phyloP scores from a whole-genome alignment of 2,329 filamentous ascomycete genomes.

The Huntiella omanensis region DNA sequence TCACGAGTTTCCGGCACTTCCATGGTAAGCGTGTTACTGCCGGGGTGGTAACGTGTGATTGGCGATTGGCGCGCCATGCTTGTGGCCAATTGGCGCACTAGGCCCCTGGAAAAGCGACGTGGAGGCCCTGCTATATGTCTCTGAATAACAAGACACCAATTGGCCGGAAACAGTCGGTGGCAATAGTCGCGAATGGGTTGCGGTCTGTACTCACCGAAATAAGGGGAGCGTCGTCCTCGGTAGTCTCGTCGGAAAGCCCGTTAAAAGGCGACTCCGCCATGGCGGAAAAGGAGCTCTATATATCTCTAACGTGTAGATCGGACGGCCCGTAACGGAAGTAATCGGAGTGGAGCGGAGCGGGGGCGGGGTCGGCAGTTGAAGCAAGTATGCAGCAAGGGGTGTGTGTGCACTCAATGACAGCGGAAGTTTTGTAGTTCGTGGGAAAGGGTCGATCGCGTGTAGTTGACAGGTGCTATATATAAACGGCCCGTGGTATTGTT shows the following conservation, averaged over 20 bases:
- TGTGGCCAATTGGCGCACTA: neutral
- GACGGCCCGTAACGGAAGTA: neutral
- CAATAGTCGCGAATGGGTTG: too few species aligned
- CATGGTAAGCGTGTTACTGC: too few species aligned
- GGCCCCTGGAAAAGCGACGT: neutral
- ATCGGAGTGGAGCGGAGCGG: neutral
- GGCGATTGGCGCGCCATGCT: too few species aligned
- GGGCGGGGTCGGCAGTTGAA: neutral
- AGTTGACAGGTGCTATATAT: neutral
- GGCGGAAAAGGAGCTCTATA: slow-evolving; percentile 1
- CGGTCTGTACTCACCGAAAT: slow-evolving; percentile 11
- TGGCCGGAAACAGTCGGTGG: neutral
- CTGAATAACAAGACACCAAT: neutral
- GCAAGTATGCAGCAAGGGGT: neutral
- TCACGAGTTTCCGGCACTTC: too few species aligned
- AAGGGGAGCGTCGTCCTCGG: slow-evolving; percentile 12
- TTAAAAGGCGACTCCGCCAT: slow-evolving; percentile 12
- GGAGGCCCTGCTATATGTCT: neutral
- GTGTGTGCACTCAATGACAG: neutral
- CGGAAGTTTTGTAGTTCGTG: neutral
- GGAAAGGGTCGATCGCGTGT: neutral
- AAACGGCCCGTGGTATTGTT: neutral
- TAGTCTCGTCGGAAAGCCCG: slow-evolving; percentile 10
- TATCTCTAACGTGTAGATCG: neutral
- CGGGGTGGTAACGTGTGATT: too few species aligned